A percentile compares a stretch with the other conserved stretches of the same genome.
These are phyloP conservation scores for Penicillium glabrum DNA, from an alignment of 2,329 filamentous ascomycete species.

Conservation along the genomic window DNA sequence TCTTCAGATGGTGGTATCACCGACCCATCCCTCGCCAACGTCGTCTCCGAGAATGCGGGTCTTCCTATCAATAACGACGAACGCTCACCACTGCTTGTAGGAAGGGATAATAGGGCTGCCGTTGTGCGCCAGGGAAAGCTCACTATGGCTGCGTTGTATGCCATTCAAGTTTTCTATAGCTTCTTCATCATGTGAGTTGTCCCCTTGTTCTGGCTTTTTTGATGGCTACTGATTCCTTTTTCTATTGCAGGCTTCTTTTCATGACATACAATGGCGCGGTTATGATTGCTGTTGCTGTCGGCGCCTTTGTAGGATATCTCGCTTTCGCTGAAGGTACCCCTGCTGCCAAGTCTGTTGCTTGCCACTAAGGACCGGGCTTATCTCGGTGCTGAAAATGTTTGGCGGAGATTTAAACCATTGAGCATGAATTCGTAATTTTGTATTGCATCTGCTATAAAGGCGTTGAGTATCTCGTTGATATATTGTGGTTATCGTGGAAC, in stretches of 20 bases:
- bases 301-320: slow-evolving; percentile 85
- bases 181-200: slow-evolving; percentile 96
- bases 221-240: neutral
- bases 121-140: slow-evolving; percentile 69
- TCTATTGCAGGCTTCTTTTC: slow-evolving; percentile 74
- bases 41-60: slow-evolving; percentile 15
- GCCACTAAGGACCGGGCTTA: slow-evolving; percentile 62
- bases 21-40: slow-evolving; percentile 29
- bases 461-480: neutral
- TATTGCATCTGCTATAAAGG: neutral
- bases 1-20: slow-evolving; percentile 37
- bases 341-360: slow-evolving; percentile 82
- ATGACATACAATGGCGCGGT: slow-evolving; percentile 99
- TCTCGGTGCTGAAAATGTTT: neutral
- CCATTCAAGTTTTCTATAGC: slow-evolving; percentile 93
- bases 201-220: neutral
- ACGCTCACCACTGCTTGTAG: slow-evolving; percentile 73
- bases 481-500: neutral
- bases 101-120: slow-evolving; percentile 62
- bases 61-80: slow-evolving; percentile 42
- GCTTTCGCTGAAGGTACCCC: slow-evolving; percentile 71
- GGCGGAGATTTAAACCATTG: neutral
- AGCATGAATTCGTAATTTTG: neutral
- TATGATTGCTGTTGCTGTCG: slow-evolving; percentile 86
- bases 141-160: slow-evolving; percentile 81